Evolutionary conservation across 768 basidiomycete species (phyloP), one percentile per base, ranked within the genome.

Genomic region (Podaxis carcinomalis): DNA sequence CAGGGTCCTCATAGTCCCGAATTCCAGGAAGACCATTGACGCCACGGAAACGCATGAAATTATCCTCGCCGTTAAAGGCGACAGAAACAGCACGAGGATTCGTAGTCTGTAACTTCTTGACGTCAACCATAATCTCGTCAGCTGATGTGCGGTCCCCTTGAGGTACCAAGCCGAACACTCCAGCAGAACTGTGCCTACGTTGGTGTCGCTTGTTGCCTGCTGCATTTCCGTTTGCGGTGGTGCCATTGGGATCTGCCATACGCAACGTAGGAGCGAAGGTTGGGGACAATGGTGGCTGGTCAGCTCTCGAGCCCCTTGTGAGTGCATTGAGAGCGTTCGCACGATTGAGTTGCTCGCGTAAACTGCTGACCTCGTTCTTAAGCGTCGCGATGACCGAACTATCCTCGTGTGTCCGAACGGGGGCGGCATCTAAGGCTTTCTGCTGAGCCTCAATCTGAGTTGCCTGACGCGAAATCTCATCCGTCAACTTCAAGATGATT

Each of bases 321-420:
- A 97, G 82, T 14, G 85, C 82, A 66, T 94, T 93, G 67, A 97
- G 83, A 7, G 97, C 93, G 69, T 95, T 94, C n/a, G 93, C 87
- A 35, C 96, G 87, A 67, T 95, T 95, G 65, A 98, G 86, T 70
- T 98, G 96, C 70, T 99, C 97, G 62, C 94, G 92, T 32, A 98
- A 82, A 67, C 78, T 89, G 74, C 89, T 88, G 66, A 99, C 89
- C 78, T 99, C 97, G 66, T 86, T 91, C 74, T 96, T 95, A 67
- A 99, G 84, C 0, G 89, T 89, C 64, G 87, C 78, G 63, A 98
- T 93, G 44, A 96, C 89, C 14, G 91, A 89, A 64, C 79, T 87
- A 69, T 98, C 94, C 66, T 97, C 95, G 4, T 84, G 82, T 51
- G 83, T 88, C 64, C 88, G 84, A 50, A 77, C 74, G 5, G 90